These are phyloP conservation scores for Lentinus brumalis DNA, from an alignment of 768 basidiomycete species.

Conservation along the genomic window DNA sequence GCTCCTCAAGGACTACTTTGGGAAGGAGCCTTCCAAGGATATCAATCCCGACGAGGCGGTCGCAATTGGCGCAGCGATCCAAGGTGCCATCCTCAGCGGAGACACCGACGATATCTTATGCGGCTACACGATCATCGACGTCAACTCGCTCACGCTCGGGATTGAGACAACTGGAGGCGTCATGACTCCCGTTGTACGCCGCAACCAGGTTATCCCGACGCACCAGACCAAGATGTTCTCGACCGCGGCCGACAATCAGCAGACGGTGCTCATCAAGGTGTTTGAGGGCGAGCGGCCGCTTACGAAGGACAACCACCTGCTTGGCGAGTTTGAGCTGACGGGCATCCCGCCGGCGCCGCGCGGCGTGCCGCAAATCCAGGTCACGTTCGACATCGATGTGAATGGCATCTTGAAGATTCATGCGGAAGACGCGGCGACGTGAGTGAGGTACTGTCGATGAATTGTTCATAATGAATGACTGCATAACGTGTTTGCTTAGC, in stretches of 20 bases:
- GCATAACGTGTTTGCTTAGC: conserved; percentile 35
- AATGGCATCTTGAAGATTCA: conserved; percentile 75
- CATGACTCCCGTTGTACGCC: conserved; percentile 57
- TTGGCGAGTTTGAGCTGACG: conserved; percentile 50
- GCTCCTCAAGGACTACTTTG: conserved; percentile 94
- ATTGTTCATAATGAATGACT: neutral
- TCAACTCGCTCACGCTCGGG: conserved; percentile 63
- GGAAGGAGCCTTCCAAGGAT: conserved; percentile 93
- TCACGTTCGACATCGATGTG: conserved; percentile 48
- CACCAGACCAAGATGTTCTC: conserved; percentile 52
- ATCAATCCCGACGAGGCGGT: conserved; percentile 99
- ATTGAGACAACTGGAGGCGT: conserved; percentile 61
- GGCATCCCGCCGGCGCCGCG: conserved; percentile 48
- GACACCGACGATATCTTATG: conserved; percentile 71
- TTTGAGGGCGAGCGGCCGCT: conserved; percentile 43
- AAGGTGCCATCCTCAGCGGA: conserved; percentile 94
- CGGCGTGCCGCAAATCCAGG: conserved; percentile 33
- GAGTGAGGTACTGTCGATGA: conserved; percentile 28
- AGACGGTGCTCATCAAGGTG: conserved; percentile 40
- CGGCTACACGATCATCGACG: conserved; percentile 88
- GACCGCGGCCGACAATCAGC: conserved; percentile 44
- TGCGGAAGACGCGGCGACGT: conserved; percentile 91
- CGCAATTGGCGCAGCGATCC: conserved; percentile 95
- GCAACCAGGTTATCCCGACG: conserved; percentile 62
- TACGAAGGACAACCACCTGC: conserved; percentile 51